Evolutionary conservation across 73 alveolate species (phyloP).

Genomic region (Breviolum minutum): DNA sequence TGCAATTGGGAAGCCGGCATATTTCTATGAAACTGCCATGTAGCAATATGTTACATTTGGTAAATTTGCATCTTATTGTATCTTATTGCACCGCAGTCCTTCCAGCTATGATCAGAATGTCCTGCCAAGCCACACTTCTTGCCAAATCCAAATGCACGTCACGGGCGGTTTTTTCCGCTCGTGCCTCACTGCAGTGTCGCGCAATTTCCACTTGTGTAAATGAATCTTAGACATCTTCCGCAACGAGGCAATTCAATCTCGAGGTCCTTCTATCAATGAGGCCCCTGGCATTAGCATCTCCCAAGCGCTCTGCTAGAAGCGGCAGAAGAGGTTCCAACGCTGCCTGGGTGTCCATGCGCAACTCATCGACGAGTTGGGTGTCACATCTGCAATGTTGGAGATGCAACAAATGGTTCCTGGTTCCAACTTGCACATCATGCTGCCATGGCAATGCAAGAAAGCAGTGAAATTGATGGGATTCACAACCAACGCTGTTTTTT

Average conservation of each 20-base stretch:
- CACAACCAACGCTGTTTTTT: too few species aligned
- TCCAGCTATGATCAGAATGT: neutral
- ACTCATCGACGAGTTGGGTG: neutral
- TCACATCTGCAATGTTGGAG: neutral
- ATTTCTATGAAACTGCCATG: too few species aligned
- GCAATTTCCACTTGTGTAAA: too few species aligned
- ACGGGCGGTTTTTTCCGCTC: constrained; percentile 89
- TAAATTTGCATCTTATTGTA: too few species aligned
- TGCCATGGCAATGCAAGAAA: neutral
- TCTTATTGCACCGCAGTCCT: too few species aligned
- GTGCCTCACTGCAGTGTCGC: neutral
- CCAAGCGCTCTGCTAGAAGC: constrained; percentile 85
- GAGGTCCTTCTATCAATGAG: too few species aligned
- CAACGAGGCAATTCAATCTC: too few species aligned
- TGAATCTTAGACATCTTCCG: too few species aligned
- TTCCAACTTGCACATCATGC: neutral
- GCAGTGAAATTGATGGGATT: neutral
- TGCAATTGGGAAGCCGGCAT: too few species aligned
- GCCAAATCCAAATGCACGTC: constrained; percentile 83
- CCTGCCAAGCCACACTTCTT: constrained; percentile 29
- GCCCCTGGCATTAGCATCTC: constrained; percentile 68
- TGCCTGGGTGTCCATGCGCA: neutral
- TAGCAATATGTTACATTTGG: too few species aligned
- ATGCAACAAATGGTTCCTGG: neutral
- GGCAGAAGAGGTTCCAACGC: constrained; percentile 73